These are phyloP conservation scores for Lactifluus volemus DNA, from an alignment of 768 basidiomycete genomes.

Conservation along the genomic window DNA sequence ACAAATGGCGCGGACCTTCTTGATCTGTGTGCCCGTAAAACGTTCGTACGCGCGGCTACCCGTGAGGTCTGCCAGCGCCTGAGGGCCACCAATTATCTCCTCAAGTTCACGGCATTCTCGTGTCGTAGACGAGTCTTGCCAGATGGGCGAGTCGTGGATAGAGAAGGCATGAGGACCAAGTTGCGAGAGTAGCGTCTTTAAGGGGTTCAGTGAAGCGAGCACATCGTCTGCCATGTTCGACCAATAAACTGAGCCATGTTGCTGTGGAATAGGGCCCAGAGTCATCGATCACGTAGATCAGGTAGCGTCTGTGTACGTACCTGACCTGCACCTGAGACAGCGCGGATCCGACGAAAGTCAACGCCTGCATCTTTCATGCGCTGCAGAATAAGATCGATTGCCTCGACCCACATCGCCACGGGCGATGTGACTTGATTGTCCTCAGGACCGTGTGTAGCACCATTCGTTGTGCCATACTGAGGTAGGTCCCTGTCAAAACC, in stretches of 20 bases:
- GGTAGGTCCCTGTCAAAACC: conserved; percentile 78
- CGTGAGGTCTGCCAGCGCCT: conserved; percentile 62
- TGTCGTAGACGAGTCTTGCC: conserved; percentile 87
- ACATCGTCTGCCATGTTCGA: conserved; percentile 42
- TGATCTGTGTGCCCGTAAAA: conserved; percentile 83
- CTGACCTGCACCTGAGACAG: conserved; percentile 74
- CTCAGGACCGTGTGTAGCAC: conserved; percentile 54
- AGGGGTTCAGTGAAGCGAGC: conserved; percentile 46
- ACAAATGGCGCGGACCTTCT: conserved; percentile 42
- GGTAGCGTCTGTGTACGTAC: conserved; percentile 30
- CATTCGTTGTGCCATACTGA: conserved; percentile 54
- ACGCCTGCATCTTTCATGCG: conserved; percentile 51
- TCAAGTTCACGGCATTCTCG: conserved; percentile 65
- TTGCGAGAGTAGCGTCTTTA: conserved; percentile 46
- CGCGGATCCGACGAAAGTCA: conserved; percentile 47
- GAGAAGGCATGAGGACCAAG: conserved; percentile 61
- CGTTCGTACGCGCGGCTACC: conserved; percentile 83
- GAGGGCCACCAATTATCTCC: conserved; percentile 56
- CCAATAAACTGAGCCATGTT: conserved; percentile 89
- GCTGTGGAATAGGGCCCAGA: conserved; percentile 36
- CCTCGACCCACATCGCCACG: conserved; percentile 79
- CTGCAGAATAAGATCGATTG: conserved; percentile 67
- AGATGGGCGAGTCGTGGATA: conserved; percentile 62
- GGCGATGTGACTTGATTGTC: conserved; percentile 73
- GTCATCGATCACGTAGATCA: not conserved